Base-by-base conservation (phyloP, 495 filamentous ascomycete species). In the Aspergillus incahuasiensis region DNA sequence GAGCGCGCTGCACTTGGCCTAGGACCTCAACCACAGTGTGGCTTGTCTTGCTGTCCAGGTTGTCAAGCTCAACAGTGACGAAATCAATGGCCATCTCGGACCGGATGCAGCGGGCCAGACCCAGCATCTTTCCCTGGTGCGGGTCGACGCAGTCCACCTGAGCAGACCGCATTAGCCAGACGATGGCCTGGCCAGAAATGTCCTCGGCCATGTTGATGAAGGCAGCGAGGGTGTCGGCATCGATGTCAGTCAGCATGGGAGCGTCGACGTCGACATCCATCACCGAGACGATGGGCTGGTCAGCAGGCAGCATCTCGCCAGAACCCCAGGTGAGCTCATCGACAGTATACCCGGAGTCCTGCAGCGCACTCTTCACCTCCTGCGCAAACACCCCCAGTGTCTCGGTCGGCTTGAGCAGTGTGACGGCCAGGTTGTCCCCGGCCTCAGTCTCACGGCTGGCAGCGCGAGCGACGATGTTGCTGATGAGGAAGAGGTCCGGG, bases 401-500 rank as follows among this genome's bases (percentile, higher is more conserved):
- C 25, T 28, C 25, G 8, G 3, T 28, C 3, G 25, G 25, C 25
- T 28, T 28, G 3, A 28, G 25, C 25, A 28, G 25, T 4, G 25
- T 28, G 8, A 28, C 25, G 4, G 4, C 8, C 25, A 28, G 8
- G 25, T 4, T 28, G 25, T 28, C 25, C 3, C 25, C 42, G 5
- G 21, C 2, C n/a, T 45, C 22, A 16, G 11, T 21, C 20, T 45
- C 42, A 4, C 6, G 15, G 4, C 42, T 12, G 21, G 42, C 19
- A 9, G 42, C 19, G 12, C 42, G 22, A 3, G 42, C 42, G 42
- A 45, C 2, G n/a, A 45, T 45, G 22, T 39, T 22, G 48, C 48
- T 51, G 19, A 38, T 28, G 25, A 28, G 25, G 48, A 13, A 6
- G 9, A 22, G 64, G 48, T 69, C 66, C 8, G 70, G 72, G 6